Evolutionary conservation across 2,329 filamentous ascomycete species (phyloP), one percentile per base, ranked within the genome.

Genomic region (Botrytis porri): DNA sequence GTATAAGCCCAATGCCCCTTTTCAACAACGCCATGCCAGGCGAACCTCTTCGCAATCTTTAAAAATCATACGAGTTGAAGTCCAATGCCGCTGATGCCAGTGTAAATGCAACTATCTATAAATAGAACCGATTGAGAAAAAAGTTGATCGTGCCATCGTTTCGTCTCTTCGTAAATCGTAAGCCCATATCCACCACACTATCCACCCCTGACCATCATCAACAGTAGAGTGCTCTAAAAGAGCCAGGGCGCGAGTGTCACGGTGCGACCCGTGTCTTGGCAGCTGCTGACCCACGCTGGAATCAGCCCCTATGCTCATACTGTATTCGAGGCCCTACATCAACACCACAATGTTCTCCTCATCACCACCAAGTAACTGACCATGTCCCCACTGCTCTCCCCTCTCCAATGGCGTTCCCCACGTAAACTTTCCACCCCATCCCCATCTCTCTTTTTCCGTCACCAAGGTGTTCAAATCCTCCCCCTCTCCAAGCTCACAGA

Each of bases 191-290:
- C 61, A 41, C 16, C 61, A 63, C 37, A 41, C n/a, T 20, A 43
- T 20, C n/a, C 39, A 43, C 25, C 61, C 25, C 39, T 43, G 8
- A 20, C 61, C 39, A 43, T 63, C 37, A 63, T 63, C 61, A 63
- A 63, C 61, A 63, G 61, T 29, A 43, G 39, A 63, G 61, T 59
- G 39, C 61, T n/a, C 61, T 63, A 63, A 63, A 59, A 59, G 57
- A 35, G 61, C 25, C 32, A 43, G 29, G 48, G 63, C 25, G 48
- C 65, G 25, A 67, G 48, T 41, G 10, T 41, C 25, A 54, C 35
- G 35, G 64, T 67, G 35, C 25, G 48, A 54, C 25, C 16, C 48
- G n/a, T 67, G 35, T 57, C 35, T 65, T 67, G 25, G 48, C 35
- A 57, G 48, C 35, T 67, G 65, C 65, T 32, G n/a, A 41, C 22